Conservation (phyloP, 495 filamentous ascomycete genomes). For the Margaritispora aquatica region DNA sequence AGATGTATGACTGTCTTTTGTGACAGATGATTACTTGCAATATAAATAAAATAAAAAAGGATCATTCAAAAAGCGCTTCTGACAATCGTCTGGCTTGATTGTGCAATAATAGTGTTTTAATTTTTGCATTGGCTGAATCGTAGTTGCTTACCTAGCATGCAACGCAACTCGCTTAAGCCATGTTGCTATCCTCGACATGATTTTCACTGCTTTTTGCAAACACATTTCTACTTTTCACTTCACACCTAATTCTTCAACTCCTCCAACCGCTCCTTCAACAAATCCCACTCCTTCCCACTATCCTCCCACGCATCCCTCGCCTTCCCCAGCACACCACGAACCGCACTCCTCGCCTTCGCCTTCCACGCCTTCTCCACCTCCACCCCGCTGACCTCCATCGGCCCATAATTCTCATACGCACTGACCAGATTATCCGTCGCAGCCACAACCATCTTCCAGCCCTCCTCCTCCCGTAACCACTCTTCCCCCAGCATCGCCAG, state of each 20-base stretch:
- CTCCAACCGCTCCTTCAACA: constrained; percentile 51
- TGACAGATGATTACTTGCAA: too few species aligned
- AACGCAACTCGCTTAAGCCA: too few species aligned
- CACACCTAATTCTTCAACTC: constrained; percentile 41
- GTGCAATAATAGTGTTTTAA: too few species aligned
- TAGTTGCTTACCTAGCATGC: too few species aligned
- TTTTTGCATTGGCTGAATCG: too few species aligned
- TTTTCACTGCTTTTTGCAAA: background rate
- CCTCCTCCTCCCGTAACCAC: constrained; percentile 39
- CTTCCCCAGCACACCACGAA: constrained; percentile 73
- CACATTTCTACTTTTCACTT: background rate
- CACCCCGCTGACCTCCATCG: constrained; percentile 36
- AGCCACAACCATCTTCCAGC: constrained; percentile 57
- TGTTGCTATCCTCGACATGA: too few species aligned
- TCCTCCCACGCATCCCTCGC: constrained; percentile 82
- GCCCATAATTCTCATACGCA: constrained; percentile 60
- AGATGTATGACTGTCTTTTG: too few species aligned
- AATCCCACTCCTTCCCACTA: constrained; percentile 56
- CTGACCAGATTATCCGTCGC: constrained; percentile 59
- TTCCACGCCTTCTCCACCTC: constrained; percentile 66
- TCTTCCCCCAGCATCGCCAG: constrained; percentile 46
- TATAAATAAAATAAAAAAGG: too few species aligned
- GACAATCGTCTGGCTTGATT: too few species aligned
- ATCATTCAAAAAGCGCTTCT: too few species aligned
- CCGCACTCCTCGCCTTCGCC: constrained; percentile 78